Evolutionary conservation across 176 grass and related monocot genomes (phyloP), one percentile per base, ranked within the genome.

Genomic region (Alopecurus myosuroides): DNA sequence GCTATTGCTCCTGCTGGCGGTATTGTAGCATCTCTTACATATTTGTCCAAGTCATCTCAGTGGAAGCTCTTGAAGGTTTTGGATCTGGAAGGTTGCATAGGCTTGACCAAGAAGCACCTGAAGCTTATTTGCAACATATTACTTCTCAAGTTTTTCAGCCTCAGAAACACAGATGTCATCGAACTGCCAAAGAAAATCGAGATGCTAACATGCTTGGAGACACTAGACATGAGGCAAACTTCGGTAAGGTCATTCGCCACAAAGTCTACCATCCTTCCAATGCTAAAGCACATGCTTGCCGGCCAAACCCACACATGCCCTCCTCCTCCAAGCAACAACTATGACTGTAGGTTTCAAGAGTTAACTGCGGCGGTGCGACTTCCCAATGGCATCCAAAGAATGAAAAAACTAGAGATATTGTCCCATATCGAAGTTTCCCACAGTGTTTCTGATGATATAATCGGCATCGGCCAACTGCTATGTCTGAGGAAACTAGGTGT

Each of bases 171-270:
- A 87, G 18, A 45, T 87, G 62, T 42, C 85, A 52, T 19, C 13
- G 50, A 52, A 0, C 17, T 52, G 5, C 50, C 50, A 52, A 52
- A 52, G 50, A 4, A 52, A 52, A 52, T 52, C 1, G 18, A 52
- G 18, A 52, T 2, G 50, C 50, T 52, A 8, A 6, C 4, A 52
- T 52, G 37, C 35, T 19, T 90, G 6, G 79, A 83, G 52, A 90
- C 71, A 20, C 3, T 90, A 2, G 84, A 74, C 14, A 63, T 90
- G 8, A 11, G 88, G 37, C 61, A 83, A 87, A 90, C 88, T 0
- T 6, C 26, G 2, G 3, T 87, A 29, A 13, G 7, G 2, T 13
- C 22, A 25, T 10, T 83, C 3, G 13, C 72, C 12, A 52, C 18
- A 2, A 52, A 52, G 50, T 52, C 50, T 52, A 6, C 8, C 50